Percentiles rank a stretch among this genome's conserved stretches.
These are phyloP conservation scores for Aspergillus nidulans DNA, from an alignment of 495 filamentous ascomycete species.

Conservation along the genomic window DNA sequence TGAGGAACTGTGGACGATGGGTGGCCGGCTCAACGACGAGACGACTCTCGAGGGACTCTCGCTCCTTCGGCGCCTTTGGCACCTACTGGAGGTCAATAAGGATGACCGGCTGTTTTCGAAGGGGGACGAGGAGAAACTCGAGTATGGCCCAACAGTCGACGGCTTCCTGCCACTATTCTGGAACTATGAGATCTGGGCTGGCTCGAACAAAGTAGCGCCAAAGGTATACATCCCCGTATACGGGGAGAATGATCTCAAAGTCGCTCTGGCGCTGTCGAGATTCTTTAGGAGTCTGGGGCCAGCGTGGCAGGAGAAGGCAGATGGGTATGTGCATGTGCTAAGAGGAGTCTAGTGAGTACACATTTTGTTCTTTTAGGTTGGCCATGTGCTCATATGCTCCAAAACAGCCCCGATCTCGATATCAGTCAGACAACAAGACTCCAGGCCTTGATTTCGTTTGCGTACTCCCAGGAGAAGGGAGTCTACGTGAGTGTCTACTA, in stretches of 20 bases:
- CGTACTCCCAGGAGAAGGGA: constrained; percentile 17
- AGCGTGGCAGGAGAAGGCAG: not conserved
- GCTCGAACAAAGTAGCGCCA: too few relatives aligned
- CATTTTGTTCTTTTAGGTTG: too few relatives aligned
- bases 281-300: not conserved
- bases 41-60: constrained; percentile 1
- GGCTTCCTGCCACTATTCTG: not conserved
- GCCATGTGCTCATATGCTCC: too few relatives aligned
- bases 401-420: not conserved
- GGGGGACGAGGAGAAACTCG: not conserved
- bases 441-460: constrained; percentile 17
- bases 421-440: constrained; percentile 5
- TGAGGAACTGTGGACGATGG: constrained; percentile 18
- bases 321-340: not conserved
- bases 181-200: not conserved
- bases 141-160: not conserved
- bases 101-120: not conserved
- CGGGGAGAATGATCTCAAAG: not conserved
- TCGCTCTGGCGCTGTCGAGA: not conserved
- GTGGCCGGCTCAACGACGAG: not conserved
- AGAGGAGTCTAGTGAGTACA: not conserved
- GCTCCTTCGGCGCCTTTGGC: not conserved
- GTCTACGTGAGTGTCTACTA: constrained; percentile 21
- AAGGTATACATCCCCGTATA: not conserved
- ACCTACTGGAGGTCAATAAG: not conserved